Percentiles rank a stretch among this genome's conserved stretches.
These are phyloP conservation scores for Crataegus laevigata DNA, from an alignment of 306 rosid genomes.

Conservation along the genomic window DNA sequence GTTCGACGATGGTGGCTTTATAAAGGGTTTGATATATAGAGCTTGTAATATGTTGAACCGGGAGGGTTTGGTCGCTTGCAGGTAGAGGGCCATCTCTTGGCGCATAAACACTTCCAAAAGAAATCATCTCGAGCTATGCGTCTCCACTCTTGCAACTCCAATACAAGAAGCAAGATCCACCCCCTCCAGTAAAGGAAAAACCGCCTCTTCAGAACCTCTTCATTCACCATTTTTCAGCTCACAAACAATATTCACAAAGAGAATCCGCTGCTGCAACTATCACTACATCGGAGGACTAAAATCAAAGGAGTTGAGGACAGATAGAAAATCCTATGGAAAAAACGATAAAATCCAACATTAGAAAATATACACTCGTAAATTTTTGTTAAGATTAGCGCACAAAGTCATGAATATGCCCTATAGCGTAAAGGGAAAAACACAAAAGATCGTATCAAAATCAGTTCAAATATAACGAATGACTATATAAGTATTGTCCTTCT, in stretches of 20 bases:
- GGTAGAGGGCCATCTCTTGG: conserved; percentile 89
- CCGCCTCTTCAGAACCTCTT: conserved; percentile 72
- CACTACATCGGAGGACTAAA: conserved; percentile 4
- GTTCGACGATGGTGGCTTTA: conserved; percentile 42
- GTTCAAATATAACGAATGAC: not conserved
- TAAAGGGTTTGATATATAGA: conserved; percentile 57
- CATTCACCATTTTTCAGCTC: conserved; percentile 42
- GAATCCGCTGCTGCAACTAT: conserved; percentile 5
- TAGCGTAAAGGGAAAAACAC: not conserved
- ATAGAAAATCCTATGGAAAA: conserved; percentile 2
- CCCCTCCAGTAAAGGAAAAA: conserved; percentile 88
- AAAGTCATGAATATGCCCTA: not conserved
- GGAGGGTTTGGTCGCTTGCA: conserved; percentile 71
- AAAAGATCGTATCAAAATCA: not conserved
- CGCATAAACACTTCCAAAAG: conserved; percentile 86
- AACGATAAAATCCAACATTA: not conserved
- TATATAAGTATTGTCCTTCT: not conserved
- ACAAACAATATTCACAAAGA: not conserved
- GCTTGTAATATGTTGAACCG: conserved; percentile 44
- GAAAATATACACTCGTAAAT: not conserved
- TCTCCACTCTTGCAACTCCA: conserved; percentile 82
- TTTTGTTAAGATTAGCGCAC: not conserved
- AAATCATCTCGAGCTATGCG: conserved; percentile 72
- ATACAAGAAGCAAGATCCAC: conserved; percentile 79
- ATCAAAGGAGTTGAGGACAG: not conserved